Base-by-base conservation (phyloP, 495 filamentous ascomycete genomes). In the Staphylotrichum tortipilum region DNA sequence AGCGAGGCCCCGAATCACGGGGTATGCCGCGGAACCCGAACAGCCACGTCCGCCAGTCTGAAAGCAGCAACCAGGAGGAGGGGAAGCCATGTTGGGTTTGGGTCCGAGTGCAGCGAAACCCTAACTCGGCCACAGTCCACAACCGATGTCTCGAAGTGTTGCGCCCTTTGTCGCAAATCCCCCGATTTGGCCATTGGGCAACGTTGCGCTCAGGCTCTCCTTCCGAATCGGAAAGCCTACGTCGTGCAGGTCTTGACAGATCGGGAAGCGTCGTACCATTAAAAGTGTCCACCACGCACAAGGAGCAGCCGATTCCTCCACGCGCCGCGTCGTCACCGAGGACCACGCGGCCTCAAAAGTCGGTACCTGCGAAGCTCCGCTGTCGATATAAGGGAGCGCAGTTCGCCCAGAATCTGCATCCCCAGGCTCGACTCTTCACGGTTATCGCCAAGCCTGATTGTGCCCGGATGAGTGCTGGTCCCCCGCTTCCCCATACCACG, bases 401-500 rank as follows among this genome's bases (percentile, higher is more conserved):
- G 11, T 3, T 33, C 9, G 11, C 7, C 11, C 24, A 6, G 15
- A 24, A 30, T n/a, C 29, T 30, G 24, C 37, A 40, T 24, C 11
- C 17, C 34, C 18, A 21, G 18, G 18, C 19, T 23, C 8, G 10
- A 22, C 49, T 31, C 6, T 21, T 9, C 9, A 39, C 44, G 18
- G 19, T 17, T 30, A 44, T 30, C 31, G 31, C 33, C 46, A 51
- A 40, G 68, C 66, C 37, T 73, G 69, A 2, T 56, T 52, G 49
- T 66, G 61, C 34, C 61, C 61, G 6, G 52, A 44, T 35, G 60
- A 41, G 33, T 66, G 57, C n/a, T 63, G 61, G 11, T 61, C 63
- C 30, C 57, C 59, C 17, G 52, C 45, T 26, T 69, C 68, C 10
- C 67, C 68, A 39, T 72, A 73, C 70, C 68, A 74, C 6, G 59